A percentile compares a stretch with the other conserved stretches of the same genome.
phyloP scores from a whole-genome alignment of 2,329 filamentous ascomycete genomes.

The Aspergillus terreus region DNA sequence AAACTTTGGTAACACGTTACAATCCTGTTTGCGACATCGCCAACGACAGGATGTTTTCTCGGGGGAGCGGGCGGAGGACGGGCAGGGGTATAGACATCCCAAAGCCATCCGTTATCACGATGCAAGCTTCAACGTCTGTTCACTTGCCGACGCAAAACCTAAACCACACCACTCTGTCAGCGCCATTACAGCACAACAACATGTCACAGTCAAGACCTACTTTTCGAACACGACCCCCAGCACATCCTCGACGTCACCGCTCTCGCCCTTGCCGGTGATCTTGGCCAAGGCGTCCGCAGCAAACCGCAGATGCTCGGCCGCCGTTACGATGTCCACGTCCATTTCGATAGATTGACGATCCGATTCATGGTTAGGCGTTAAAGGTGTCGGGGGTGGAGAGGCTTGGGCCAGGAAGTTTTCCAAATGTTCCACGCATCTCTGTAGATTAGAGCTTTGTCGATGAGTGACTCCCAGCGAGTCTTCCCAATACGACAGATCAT shows the following conservation, averaged over 20 bases:
- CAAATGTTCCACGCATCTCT: conserved; percentile 67
- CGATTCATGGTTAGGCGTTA: conserved; percentile 14
- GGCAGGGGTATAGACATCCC: background rate
- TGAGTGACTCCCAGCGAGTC: conserved; percentile 88
- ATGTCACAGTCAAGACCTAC: conserved; percentile 49
- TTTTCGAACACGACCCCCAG: conserved; percentile 97
- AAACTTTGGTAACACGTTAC: background rate
- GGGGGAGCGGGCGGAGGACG: background rate
- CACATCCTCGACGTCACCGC: conserved; percentile 90
- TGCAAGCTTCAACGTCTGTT: background rate
- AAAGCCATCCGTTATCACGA: too few species aligned
- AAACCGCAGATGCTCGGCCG: conserved; percentile 80
- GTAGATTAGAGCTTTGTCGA: conserved; percentile 78
- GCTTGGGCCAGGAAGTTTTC: conserved; percentile 67
- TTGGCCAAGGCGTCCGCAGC: conserved; percentile 76
- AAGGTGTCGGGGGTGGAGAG: conserved; percentile 7
- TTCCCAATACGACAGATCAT: conserved; percentile 66
- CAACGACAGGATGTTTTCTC: background rate
- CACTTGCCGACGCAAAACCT: conserved; percentile 51
- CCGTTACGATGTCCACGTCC: conserved; percentile 75
- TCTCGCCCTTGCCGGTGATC: conserved; percentile 82
- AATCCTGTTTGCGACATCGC: too few species aligned
- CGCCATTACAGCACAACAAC: conserved; percentile 4
- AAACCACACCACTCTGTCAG: conserved; percentile 13
- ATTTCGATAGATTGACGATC: conserved; percentile 14